These are phyloP conservation scores for Suhomyces taliae DNA, from an alignment of 1,139 yeast species.

Conservation along the genomic window DNA sequence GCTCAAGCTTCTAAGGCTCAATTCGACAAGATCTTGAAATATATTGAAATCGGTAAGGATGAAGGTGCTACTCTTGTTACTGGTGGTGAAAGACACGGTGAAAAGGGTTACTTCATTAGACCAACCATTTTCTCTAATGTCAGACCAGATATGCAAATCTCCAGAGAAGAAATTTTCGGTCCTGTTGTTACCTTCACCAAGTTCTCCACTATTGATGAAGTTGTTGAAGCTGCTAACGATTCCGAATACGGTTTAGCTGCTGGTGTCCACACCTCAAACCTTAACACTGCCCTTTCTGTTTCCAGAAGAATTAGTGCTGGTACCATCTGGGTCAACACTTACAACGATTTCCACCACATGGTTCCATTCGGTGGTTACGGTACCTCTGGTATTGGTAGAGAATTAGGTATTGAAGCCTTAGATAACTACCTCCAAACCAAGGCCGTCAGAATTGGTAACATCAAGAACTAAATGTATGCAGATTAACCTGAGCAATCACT, in stretches of 20 bases:
- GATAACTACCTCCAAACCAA: conserved; percentile 81
- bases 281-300: conserved; percentile 48
- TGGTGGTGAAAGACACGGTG: conserved; percentile 72
- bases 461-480: conserved; percentile 1
- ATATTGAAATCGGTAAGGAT: conserved; percentile 68
- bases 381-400: conserved; percentile 89
- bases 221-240: conserved; percentile 66
- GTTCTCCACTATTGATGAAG: conserved; percentile 74
- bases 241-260: conserved; percentile 83
- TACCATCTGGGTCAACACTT: conserved; percentile 82
- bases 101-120: conserved; percentile 73
- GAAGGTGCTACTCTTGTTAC: conserved; percentile 76
- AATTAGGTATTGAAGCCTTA: conserved; percentile 83
- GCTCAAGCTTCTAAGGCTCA: conserved; percentile 80
- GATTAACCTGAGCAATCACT: no score
- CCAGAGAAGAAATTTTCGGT: conserved; percentile 83
- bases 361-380: conserved; percentile 88
- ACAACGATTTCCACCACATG: conserved; percentile 78
- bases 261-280: conserved; percentile 71
- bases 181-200: conserved; percentile 78
- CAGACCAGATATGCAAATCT: conserved; percentile 63
- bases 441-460: conserved; percentile 60
- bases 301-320: conserved; percentile 74
- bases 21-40: conserved; percentile 70
- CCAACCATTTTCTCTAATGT: conserved; percentile 82